Evolutionary conservation across 345 rosid genomes (phyloP), one percentile per base, ranked within the genome.

Genomic region (Moringa oleifera): DNA sequence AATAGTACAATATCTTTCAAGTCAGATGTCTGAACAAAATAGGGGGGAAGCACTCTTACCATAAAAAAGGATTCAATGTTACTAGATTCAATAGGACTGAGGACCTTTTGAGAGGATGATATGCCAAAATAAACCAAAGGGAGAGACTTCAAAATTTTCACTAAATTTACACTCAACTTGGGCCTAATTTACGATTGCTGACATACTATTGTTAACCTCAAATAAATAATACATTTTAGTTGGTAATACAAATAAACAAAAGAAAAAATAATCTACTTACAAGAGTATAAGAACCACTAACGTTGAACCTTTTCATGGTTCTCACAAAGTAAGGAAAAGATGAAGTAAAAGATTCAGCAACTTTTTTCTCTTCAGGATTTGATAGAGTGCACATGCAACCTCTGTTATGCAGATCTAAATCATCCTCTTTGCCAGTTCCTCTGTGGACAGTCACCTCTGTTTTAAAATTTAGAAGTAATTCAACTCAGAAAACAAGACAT

Each of bases 251-350:
- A 33, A 53, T 41, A 41, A 41, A 41, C 47, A 7, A 41, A 41
- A 41, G 28, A 16, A 16, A 18, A 21, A 37, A 50, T 50, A 68
- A 51, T 23, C 59, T 31, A 59, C 85, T 72, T 69, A 82, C 90
- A 81, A 82, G 78, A 25, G 87, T 82, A 61, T 80, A 80, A 47
- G 90, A 82, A 25, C 90, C 90, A 58, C 85, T 62, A 61, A 82
- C 47, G 51, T 85, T 85, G 76, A 85, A 82, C 72, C 69, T 78
- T 69, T 80, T 85, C 87, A 85, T 85, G 58, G 73, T 73, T 67
- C 90, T 75, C 66, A 82, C 87, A 21, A 85, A 82, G 68, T 76
- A 82, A 23, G 90, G 90, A 68, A 67, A 78, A 36, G 71, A 45
- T 0, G 84, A 85, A 23, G 55, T 80, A 51, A 85, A 85, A 36